Evolutionary conservation across 108 stramenopile species (phyloP), one percentile per base, ranked within the genome.

Genomic region (Cylindrotheca closterium): DNA sequence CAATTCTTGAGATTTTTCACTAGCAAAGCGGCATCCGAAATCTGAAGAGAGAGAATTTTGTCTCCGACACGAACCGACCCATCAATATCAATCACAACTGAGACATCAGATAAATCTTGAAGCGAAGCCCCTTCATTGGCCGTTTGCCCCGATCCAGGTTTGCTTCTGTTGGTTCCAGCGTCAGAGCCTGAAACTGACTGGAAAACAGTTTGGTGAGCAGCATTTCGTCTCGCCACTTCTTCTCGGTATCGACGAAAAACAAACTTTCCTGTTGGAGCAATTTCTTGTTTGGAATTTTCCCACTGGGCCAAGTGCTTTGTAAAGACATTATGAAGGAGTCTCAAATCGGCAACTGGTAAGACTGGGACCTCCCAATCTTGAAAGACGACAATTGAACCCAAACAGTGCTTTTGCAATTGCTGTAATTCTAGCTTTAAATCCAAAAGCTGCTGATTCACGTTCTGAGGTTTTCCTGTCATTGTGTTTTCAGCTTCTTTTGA

Each of bases 171-270:
- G 7, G 37, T 15, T 15, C 10, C 7, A 10, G 7, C 37, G 10
- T 7, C 37, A 42, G 37, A 7, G 15, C 7, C 37, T 42, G 37
- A 15, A 42, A 15, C 37, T 15, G 37, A 42, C 10, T 57, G 26
- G n/a, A 30, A 26, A 17, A 67, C 47, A 30, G 47, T 47, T 45
- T 29, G 28, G n/a, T n/a, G n/a, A n/a, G n/a, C n/a, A 7, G 26
- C 49, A 21, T 37, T 47, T 17, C 70, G 61, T 3, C 51, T 23
- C 22, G 55, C 61, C 47, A 67, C 3, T 63, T 70, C 79, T 33
- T 64, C 63, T 58, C 73, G 63, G 67, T 80, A 80, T 34, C 79
- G 55, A 7, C 48, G 30, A 62, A 79, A 79, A 25, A 58, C 37
- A 54, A 80, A 80, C 25, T 66, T 60, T n/a, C 52, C 51, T 24